Evolutionary conservation across 352 stramenopile genomes (phyloP), one percentile per base, ranked within the genome.

Genomic region (Phytophthora macrochlamydospora): DNA sequence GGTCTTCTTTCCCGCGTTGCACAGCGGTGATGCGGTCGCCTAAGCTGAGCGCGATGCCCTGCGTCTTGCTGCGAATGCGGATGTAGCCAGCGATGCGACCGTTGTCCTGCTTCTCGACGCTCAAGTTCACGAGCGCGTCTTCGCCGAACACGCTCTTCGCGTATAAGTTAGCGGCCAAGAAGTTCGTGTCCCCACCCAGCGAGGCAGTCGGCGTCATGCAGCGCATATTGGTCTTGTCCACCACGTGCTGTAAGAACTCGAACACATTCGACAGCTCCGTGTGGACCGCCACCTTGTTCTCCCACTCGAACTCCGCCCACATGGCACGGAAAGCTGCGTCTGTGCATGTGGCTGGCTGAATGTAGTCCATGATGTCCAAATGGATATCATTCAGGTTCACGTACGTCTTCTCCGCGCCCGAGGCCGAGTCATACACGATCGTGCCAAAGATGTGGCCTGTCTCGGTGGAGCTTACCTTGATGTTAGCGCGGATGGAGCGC

Each of bases 301-400:
- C 98, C 98, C 98, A 99, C 83, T 99, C 98, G 76, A 99, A 99
- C 73, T 99, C 98, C 56, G 97, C 98, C 98, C 98, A 99, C 98
- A 99, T 99, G 5, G 85, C 88, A 64, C 98, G 93, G 87, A 99
- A 99, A n/a, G 92, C 88, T 68, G 98, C 93, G 74, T 99, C 97
- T 64, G 78, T 89, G 89, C 97, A 96, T 14, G 76, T 91, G 49
- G 87, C 76, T 51, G 98, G 97, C 66, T 98, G 93, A 75, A 99
- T 99, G 90, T 99, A 99, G 78, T 99, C 98, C 98, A 99, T 99
- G 56, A 99, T 99, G 73, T 99, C 98, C 64, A 99, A 88, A 75
- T 99, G 97, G 69, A 99, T 99, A 74, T 99, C 97, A 78, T 99
- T 99, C 59, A 99, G 75, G 78, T 99, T 99, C 59, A 99, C 97